Conservation (phyloP, 305 asterid genomes). For the Ajuga reptans region DNA sequence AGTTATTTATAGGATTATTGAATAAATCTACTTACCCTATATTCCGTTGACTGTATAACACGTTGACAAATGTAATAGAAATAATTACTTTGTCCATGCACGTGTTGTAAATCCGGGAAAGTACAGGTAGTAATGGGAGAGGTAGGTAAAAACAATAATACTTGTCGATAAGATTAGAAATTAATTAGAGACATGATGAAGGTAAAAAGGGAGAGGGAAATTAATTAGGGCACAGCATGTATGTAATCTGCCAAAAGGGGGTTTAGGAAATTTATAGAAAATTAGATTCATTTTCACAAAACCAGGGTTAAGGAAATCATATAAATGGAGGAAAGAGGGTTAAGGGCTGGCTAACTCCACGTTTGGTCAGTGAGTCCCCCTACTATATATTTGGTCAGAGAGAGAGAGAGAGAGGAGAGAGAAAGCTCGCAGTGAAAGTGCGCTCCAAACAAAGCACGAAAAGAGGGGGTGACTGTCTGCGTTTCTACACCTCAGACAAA, state of each 20-base stretch:
- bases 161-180: too few species aligned
- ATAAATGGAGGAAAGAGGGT: slow-evolving; percentile 18
- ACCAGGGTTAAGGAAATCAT: slow-evolving; percentile 12
- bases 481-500: slow-evolving; percentile 5
- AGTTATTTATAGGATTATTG: too few species aligned
- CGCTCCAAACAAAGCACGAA: neutral
- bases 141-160: too few species aligned
- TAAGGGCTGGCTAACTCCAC: slow-evolving; percentile 23
- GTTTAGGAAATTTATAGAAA: slow-evolving; percentile 21
- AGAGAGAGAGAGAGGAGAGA: neutral
- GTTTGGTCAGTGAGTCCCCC: slow-evolving; percentile 15
- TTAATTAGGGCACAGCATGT: slow-evolving; percentile 21
- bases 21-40: too few species aligned
- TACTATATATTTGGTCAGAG: slow-evolving; percentile 1
- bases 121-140: too few species aligned
- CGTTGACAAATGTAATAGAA: too few species aligned
- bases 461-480: slow-evolving; percentile 1
- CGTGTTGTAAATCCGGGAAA: too few species aligned
- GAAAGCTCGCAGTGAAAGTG: neutral
- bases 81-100: too few species aligned
- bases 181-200: neutral
- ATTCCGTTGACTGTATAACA: too few species aligned
- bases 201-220: neutral
- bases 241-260: slow-evolving; percentile 19
- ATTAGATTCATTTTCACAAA: slow-evolving; percentile 8